Evolutionary conservation across 2,329 filamentous ascomycete genomes (phyloP).

Genomic region (Hypoxylon sp.): DNA sequence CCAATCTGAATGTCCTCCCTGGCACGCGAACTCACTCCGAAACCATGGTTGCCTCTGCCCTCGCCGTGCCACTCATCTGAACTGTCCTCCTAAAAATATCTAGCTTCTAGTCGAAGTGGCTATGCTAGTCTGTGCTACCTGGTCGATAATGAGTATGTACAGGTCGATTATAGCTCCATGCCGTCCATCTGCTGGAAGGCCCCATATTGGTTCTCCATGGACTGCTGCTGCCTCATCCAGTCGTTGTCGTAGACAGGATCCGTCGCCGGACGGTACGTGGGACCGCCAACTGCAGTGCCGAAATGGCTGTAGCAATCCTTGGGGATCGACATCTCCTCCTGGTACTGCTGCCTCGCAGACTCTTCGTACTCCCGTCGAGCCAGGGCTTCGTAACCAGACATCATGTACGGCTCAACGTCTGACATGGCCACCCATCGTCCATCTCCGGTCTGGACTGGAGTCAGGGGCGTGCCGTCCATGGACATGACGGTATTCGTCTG

Average conservation of each 20-base stretch:
- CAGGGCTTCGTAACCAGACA: slow-evolving; percentile 80
- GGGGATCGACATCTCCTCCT: slow-evolving; percentile 50
- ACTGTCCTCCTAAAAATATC: slow-evolving; percentile 5
- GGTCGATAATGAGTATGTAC: slow-evolving; percentile 31
- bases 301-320: slow-evolving; percentile 61
- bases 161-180: slow-evolving; percentile 47
- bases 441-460: slow-evolving; percentile 64
- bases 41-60: background rate
- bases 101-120: slow-evolving; percentile 29
- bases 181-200: slow-evolving; percentile 64
- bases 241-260: slow-evolving; percentile 75
- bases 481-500: slow-evolving; percentile 60
- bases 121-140: slow-evolving; percentile 29
- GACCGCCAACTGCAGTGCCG: slow-evolving; percentile 55
- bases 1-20: slow-evolving; percentile 30
- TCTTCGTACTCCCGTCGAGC: slow-evolving; percentile 73
- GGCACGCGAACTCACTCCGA: background rate
- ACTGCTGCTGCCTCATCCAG: slow-evolving; percentile 63
- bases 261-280: slow-evolving; percentile 66
- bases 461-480: slow-evolving; percentile 65
- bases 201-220: slow-evolving; percentile 78
- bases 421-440: slow-evolving; percentile 63
- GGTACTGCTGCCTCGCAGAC: slow-evolving; percentile 55
- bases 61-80: background rate
- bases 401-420: slow-evolving; percentile 85